Evolutionary conservation across 148 eudicot genomes (phyloP).

Genomic region (Suaeda aralocaspica): DNA sequence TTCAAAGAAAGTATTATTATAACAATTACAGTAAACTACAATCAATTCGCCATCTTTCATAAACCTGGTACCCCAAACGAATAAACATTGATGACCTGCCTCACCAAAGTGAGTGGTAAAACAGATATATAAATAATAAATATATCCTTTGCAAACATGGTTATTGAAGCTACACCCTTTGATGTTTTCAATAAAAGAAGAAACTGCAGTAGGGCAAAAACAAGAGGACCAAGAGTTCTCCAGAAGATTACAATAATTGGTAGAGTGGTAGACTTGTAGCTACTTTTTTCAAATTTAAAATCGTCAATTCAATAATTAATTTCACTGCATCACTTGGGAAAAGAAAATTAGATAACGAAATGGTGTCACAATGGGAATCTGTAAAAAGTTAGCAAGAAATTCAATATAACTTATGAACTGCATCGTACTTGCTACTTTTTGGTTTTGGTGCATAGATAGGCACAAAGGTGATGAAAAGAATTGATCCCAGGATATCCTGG

Average conservation of each 20-base stretch:
- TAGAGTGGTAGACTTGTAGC: neutral
- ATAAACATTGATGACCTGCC: too few relatives aligned
- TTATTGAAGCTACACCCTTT: too few relatives aligned
- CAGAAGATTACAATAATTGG: neutral
- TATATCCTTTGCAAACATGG: neutral
- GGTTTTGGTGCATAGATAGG: too few relatives aligned
- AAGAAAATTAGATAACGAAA: neutral
- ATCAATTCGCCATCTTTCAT: neutral
- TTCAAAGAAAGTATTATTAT: too few relatives aligned
- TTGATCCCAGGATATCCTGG: too few relatives aligned
- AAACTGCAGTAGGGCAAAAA: neutral
- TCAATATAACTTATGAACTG: neutral
- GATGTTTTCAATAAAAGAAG: neutral
- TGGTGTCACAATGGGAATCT: neutral
- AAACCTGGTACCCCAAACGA: neutral
- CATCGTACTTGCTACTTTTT: too few relatives aligned
- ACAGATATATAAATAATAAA: too few relatives aligned
- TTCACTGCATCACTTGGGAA: neutral
- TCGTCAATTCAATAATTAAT: neutral
- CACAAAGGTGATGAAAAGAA: too few relatives aligned
- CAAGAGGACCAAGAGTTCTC: neutral
- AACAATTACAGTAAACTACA: too few relatives aligned
- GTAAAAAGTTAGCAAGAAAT: neutral
- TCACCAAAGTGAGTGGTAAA: neutral
- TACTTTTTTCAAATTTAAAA: neutral